Base-by-base conservation (phyloP, 257 asterid genomes). In the Penstemon eatonii region DNA sequence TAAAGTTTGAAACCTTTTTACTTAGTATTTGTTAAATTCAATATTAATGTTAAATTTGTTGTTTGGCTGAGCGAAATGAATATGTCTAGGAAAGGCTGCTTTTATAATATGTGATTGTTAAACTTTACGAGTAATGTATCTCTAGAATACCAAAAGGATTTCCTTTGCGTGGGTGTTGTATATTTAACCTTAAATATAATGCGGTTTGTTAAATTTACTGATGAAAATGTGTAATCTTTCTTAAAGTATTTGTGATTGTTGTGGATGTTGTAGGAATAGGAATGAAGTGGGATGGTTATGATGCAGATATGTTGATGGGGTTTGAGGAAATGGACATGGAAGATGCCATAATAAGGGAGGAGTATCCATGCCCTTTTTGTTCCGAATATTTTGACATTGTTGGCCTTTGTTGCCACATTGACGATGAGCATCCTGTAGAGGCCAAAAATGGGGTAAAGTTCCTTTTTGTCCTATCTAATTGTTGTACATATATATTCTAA, bases 401-500 rank as follows among this genome's bases (percentile, higher is more conserved):
- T 56, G 89, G 96, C 40, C 86, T 91, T 33, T 91, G 92, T 76
- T 91, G 92, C 82, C 97, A 91, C 80, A 83, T 91, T 10, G 96
- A 88, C 65, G 96, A 91, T 36, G 96, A 88, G 78, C 96, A 91
- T 81, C 96, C 96, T 72, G 83, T 77, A 40, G 96, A 91, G 76
- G 95, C 96, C 67, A 79, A 40, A 73, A 85, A 86, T 70, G 96
- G 90, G 95, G 95, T 90, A 81, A 75, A 57, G 45, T 42, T 69
- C 63, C 37, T 9, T 44, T 10, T 54, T 68, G 47, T 69, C 53
- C 61, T 65, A 18, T 70, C 10, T 46, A 44, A 49, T n/a, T 15
- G 3, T 54, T 44, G 6, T 57, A 39, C 44, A 37, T 47, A 37
- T 59, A 55, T 7, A 25, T 25, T 0, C 33, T 62, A 33, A 47